These are phyloP conservation scores for Jimgerdemannia lactiflua DNA, from an alignment of 192 early-diverging fungal genomes.

Conservation along the genomic window DNA sequence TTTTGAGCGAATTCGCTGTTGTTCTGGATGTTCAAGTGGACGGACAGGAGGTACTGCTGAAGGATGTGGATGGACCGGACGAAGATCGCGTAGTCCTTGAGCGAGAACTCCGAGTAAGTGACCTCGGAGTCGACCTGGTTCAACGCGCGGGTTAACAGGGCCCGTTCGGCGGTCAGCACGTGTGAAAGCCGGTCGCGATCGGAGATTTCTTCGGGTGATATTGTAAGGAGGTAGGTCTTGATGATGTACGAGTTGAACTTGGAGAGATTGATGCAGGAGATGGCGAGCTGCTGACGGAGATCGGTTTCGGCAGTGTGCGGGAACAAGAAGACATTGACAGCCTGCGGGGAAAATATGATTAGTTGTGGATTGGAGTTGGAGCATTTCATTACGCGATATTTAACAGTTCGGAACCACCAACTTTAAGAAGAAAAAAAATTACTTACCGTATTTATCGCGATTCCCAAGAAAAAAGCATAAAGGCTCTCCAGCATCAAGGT, in stretches of 20 bases:
- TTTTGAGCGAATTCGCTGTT: background rate
- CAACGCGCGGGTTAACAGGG: background rate
- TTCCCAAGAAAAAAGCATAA: background rate
- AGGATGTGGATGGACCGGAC: slow-evolving; percentile 4
- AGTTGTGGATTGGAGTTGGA: too few species aligned
- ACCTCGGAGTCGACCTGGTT: slow-evolving; percentile 1
- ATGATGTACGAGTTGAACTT: slow-evolving; percentile 2
- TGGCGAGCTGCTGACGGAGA: background rate
- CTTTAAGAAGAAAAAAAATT: too few species aligned
- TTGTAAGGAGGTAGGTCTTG: slow-evolving; percentile 1
- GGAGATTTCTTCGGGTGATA: background rate
- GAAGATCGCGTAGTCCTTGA: slow-evolving; percentile 2
- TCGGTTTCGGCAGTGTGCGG: background rate
- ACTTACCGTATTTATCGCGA: background rate
- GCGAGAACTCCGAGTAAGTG: slow-evolving; percentile 14
- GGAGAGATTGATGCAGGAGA: background rate
- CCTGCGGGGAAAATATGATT: background rate
- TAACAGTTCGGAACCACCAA: too few species aligned
- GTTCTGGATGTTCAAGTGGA: background rate
- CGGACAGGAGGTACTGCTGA: slow-evolving; percentile 2
- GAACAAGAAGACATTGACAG: background rate
- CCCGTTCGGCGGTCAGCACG: background rate
- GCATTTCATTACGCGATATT: too few species aligned
- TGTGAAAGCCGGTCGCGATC: background rate
- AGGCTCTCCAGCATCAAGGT: background rate